phyloP scores from a whole-genome alignment of 345 rosid genomes.

The Aquilaria sinensis region DNA sequence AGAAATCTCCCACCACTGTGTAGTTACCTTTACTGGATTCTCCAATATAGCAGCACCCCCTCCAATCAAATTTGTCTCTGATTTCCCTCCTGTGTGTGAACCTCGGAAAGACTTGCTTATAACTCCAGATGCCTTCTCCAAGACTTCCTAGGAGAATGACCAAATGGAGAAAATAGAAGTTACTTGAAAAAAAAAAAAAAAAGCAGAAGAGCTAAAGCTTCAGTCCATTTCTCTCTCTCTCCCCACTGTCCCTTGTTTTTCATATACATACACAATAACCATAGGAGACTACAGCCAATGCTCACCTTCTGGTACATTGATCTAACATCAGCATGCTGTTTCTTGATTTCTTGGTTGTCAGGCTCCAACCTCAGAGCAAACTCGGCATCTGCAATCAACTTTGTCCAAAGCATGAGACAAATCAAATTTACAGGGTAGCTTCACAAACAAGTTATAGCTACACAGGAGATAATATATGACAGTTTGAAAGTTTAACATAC shows the following conservation, averaged over 20 bases:
- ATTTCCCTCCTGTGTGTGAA: constrained; percentile 30
- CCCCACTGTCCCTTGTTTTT: background rate
- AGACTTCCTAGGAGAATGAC: constrained; percentile 41
- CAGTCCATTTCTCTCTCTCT: background rate
- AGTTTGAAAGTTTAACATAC: constrained; percentile 22
- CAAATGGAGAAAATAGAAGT: background rate
- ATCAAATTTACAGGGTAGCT: constrained; percentile 9
- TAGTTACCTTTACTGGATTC: constrained; percentile 37
- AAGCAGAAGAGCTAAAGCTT: constrained; percentile 1
- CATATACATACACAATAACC: background rate
- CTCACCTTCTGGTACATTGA: constrained; percentile 66
- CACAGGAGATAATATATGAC: constrained; percentile 1
- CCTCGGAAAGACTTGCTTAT: constrained; percentile 42
- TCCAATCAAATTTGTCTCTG: constrained; percentile 30
- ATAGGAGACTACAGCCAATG: background rate
- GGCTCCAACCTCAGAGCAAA: constrained; percentile 86
- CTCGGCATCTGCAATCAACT: constrained; percentile 71
- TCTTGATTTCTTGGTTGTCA: constrained; percentile 74
- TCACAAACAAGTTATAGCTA: constrained; percentile 1
- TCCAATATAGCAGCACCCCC: constrained; percentile 36
- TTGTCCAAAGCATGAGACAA: constrained; percentile 14
- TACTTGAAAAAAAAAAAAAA: background rate
- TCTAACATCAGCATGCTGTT: constrained; percentile 66
- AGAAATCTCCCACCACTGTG: background rate
- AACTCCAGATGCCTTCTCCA: constrained; percentile 53